These are phyloP conservation scores for Paramecium bursaria DNA, from an alignment of 73 alveolate genomes.

Conservation along the genomic window DNA sequence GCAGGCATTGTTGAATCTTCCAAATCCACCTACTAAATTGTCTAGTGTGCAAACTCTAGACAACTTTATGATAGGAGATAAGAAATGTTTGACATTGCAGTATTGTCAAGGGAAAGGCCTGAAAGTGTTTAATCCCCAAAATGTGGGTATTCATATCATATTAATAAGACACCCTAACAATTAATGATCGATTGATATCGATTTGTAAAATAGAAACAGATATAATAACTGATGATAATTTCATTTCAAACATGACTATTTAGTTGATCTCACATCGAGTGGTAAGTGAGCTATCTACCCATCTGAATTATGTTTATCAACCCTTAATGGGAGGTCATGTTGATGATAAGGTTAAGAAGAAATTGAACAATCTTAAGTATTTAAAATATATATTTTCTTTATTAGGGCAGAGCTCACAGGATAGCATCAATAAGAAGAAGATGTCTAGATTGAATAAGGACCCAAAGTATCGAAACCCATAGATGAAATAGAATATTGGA, in stretches of 20 bases:
- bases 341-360: constrained; percentile 35
- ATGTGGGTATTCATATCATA: constrained; percentile 1
- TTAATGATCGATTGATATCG: constrained; percentile 14
- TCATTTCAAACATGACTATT: constrained; percentile 7
- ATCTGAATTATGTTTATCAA: constrained; percentile 10
- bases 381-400: neutral
- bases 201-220: constrained; percentile 29
- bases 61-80: constrained; percentile 50
- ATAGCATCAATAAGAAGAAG: neutral
- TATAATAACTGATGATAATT: constrained; percentile 55
- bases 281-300: constrained; percentile 14
- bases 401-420: neutral
- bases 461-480: constrained; percentile 51
- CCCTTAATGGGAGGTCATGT: constrained; percentile 43
- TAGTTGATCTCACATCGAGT: constrained; percentile 42
- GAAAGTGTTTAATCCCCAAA: constrained; percentile 26
- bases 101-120: constrained; percentile 46
- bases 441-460: neutral
- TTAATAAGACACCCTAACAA: constrained; percentile 16
- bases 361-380: constrained; percentile 21
- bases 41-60: constrained; percentile 12
- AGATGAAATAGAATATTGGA: constrained; percentile 70
- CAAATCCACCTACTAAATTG: constrained; percentile 23
- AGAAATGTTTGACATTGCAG: neutral
- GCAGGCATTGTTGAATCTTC: constrained; percentile 37